Percentiles rank a stretch among this genome's conserved stretches.
Evolutionary conservation across 768 basidiomycete genomes (phyloP).

Genomic region (Boletus barrowsii): DNA sequence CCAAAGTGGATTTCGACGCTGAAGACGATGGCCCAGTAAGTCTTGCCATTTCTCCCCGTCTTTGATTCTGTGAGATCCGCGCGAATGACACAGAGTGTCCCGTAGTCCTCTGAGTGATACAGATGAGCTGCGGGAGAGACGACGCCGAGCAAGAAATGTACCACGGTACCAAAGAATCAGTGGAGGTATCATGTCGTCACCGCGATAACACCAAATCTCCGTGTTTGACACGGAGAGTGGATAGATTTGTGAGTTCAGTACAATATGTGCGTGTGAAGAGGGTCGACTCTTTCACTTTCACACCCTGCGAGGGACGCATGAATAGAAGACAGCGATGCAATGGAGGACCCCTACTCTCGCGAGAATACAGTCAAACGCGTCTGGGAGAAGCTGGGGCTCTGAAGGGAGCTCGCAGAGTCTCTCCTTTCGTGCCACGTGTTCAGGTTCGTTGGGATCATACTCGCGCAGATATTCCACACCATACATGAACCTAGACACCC

Average conservation of each 20-base stretch:
- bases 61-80: constrained; percentile 77
- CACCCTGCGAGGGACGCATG: constrained; percentile 39
- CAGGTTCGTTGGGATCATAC: constrained; percentile 60
- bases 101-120: constrained; percentile 53
- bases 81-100: constrained; percentile 74
- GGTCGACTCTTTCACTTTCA: constrained; percentile 77
- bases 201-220: constrained; percentile 81
- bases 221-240: constrained; percentile 76
- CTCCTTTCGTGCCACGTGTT: constrained; percentile 61
- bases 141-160: constrained; percentile 8
- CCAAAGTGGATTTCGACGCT: constrained; percentile 83
- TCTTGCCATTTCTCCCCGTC: constrained; percentile 58
- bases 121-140: constrained; percentile 1
- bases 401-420: constrained; percentile 73
- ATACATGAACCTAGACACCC: constrained; percentile 79
- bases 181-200: constrained; percentile 62
- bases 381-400: constrained; percentile 73
- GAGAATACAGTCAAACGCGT: constrained; percentile 81
- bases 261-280: constrained; percentile 81
- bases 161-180: constrained; percentile 65
- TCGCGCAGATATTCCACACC: constrained; percentile 77
- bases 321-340: constrained; percentile 2
- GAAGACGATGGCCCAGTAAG: constrained; percentile 85
- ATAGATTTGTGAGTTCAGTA: constrained; percentile 73
- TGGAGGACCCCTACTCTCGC: constrained; percentile 49